Evolutionary conservation across 345 rosid genomes (phyloP).

Genomic region (Theobroma cacao): DNA sequence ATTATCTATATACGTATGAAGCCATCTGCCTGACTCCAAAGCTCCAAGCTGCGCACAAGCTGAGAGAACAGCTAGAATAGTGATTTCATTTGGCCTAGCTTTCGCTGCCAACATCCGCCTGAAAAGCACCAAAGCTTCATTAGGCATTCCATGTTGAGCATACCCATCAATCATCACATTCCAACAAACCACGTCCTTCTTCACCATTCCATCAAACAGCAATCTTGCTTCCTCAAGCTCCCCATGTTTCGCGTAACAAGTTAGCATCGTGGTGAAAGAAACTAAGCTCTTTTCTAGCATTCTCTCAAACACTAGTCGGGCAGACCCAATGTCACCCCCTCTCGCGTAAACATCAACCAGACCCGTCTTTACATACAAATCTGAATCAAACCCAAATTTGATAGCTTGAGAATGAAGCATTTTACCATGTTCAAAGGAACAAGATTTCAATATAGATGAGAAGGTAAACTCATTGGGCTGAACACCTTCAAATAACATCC

Average conservation of each 20-base stretch:
- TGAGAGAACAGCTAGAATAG: slow-evolving; percentile 51
- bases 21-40: slow-evolving; percentile 69
- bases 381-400: slow-evolving; percentile 59
- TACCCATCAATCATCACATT: slow-evolving; percentile 76
- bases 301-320: slow-evolving; percentile 58
- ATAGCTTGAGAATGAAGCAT: slow-evolving; percentile 51
- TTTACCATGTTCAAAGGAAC: slow-evolving; percentile 41
- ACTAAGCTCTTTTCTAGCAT: slow-evolving; percentile 62
- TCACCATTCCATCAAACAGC: slow-evolving; percentile 51
- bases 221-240: slow-evolving; percentile 45
- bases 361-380: slow-evolving; percentile 68
- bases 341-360: slow-evolving; percentile 59
- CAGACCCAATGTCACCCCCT: slow-evolving; percentile 56
- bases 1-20: slow-evolving; percentile 50
- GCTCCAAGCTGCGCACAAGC: slow-evolving; percentile 85
- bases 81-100: slow-evolving; percentile 54
- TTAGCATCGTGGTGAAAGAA: slow-evolving; percentile 71
- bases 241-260: slow-evolving; percentile 61
- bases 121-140: slow-evolving; percentile 49
- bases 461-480: slow-evolving; percentile 70
- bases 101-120: slow-evolving; percentile 43
- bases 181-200: slow-evolving; percentile 67
- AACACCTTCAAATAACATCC: slow-evolving; percentile 44
- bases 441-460: slow-evolving; percentile 64
- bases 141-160: slow-evolving; percentile 44